Evolutionary conservation across 371 early-diverging fungal species (phyloP), one percentile per base, ranked within the genome.

Genomic region (Mucor irregularis): DNA sequence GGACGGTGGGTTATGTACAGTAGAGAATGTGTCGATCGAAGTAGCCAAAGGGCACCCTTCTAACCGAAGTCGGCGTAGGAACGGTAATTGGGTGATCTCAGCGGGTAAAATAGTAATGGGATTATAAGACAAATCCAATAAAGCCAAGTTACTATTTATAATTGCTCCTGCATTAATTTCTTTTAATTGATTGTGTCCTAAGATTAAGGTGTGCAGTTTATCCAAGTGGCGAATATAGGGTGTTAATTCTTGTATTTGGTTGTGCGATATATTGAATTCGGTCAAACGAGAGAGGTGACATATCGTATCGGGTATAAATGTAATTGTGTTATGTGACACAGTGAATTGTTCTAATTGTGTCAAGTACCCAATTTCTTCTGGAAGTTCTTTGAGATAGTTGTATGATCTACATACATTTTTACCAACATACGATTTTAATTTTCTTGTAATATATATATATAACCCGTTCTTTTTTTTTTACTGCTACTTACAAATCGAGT

Each of bases 101-200:
- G 73, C 68, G 5, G 69, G 73, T 30, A 73, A 28, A 3, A 43
- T 31, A 10, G 19, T 13, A n/a, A 92, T 61, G 7, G 66, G 66
- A 70, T 90, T 93, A 35, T 80, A 69, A 13, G 87, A 76, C 7
- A 93, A 55, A 53, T 84, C 84, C 13, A 91, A 73, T 2, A 65
- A 43, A 16, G 73, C 70, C n/a, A 93, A 69, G 47, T 79, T 77
- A 28, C 64, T 68, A 45, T 90, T 60, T 39, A 83, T 70, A 7
- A 85, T 86, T n/a, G 90, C 84, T 49, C 84, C 83, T 8, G 71
- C 61, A 2, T 90, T 87, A 39, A 92, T 42, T 24, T 53, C 24
- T n/a, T 43, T 25, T 5, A 73, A 49, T 19, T 45, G 42, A 34
- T 73, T 73, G 22, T 58, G 42, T 0, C 49, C 38, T 3, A 73